Conservation (phyloP, 148 eudicot genomes). For the Heliamphora exappendiculata region DNA sequence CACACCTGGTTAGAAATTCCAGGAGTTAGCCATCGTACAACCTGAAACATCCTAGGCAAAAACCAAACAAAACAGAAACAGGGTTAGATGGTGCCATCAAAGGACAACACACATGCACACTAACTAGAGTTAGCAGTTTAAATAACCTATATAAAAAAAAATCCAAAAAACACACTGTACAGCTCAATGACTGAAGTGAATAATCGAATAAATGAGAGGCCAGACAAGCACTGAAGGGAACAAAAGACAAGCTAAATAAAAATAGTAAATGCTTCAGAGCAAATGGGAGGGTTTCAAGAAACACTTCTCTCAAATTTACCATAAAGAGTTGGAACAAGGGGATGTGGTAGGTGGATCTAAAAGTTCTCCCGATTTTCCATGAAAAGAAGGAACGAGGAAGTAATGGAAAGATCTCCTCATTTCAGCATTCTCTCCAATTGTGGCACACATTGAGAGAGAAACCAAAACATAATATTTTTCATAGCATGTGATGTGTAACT, state of each 20-base stretch:
- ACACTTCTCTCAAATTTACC: neutral
- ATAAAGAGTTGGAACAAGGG: neutral
- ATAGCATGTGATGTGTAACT: neutral
- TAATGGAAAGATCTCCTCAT: neutral
- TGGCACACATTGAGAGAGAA: neutral
- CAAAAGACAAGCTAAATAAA: neutral
- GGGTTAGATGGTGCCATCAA: neutral
- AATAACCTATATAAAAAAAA: neutral
- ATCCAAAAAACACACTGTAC: neutral
- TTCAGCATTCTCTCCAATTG: neutral
- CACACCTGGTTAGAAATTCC: conserved; percentile 20
- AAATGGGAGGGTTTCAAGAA: neutral
- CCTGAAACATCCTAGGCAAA: conserved; percentile 15
- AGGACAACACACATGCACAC: neutral
- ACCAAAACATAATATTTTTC: neutral
- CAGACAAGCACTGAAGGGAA: neutral
- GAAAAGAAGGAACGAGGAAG: neutral
- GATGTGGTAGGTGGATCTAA: neutral
- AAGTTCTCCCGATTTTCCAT: neutral
- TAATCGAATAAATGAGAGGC: neutral
- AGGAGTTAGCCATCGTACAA: conserved; percentile 14
- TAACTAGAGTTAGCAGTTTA: neutral
- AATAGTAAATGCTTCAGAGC: neutral
- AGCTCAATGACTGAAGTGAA: neutral
- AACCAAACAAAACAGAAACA: neutral